Conservation (phyloP, 176 grass and related monocot genomes). For the Guadua angustifolia region DNA sequence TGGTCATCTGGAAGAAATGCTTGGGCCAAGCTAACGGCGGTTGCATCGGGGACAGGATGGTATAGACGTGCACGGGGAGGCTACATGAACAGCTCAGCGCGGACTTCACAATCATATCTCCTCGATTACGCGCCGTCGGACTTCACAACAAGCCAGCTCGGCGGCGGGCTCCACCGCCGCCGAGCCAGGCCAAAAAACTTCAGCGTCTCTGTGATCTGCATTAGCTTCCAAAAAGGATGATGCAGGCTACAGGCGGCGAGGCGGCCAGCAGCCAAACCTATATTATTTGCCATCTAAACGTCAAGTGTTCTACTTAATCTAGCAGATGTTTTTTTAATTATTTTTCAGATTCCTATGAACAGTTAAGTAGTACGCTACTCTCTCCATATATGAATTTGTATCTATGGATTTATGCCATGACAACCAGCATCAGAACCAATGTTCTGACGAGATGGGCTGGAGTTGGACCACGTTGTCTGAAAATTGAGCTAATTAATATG, state of each 20-base stretch:
- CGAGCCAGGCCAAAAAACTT: constrained; percentile 35
- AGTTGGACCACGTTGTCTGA: neutral
- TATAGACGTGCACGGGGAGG: neutral
- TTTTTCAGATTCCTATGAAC: neutral
- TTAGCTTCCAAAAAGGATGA: neutral
- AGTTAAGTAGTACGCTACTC: neutral
- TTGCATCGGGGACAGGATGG: constrained; percentile 29
- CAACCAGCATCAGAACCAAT: too few species aligned
- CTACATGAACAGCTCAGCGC: too few species aligned
- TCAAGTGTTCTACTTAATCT: neutral
- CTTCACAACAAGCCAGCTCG: too few species aligned
- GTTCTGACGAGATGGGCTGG: neutral
- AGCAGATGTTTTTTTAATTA: neutral
- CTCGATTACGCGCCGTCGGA: neutral
- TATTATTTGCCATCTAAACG: neutral
- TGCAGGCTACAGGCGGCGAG: neutral
- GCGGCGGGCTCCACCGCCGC: too few species aligned
- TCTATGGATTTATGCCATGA: too few species aligned
- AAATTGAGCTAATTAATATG: neutral
- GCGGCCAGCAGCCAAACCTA: neutral
- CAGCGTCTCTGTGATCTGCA: neutral
- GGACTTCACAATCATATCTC: neutral
- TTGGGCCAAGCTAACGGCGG: neutral
- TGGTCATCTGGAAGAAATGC: neutral
- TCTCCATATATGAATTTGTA: too few species aligned